Conservation (phyloP, 2,329 filamentous ascomycete genomes). For the Fonsecaea nubica region DNA sequence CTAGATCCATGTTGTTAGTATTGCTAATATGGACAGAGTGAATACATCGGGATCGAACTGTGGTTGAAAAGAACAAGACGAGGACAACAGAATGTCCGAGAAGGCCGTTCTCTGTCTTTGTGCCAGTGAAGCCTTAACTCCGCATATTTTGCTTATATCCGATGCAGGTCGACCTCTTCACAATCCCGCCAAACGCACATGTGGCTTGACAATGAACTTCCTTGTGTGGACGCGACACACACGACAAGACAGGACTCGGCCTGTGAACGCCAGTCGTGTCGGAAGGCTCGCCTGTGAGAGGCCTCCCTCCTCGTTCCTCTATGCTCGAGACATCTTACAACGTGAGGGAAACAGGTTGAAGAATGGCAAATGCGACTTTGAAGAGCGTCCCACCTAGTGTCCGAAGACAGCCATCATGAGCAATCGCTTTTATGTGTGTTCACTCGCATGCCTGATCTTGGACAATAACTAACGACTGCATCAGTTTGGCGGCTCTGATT, state of each 20-base stretch:
- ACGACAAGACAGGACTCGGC: background rate
- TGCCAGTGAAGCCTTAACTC: background rate
- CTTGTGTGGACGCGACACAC: background rate
- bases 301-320: background rate
- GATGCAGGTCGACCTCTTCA: conserved; percentile 4
- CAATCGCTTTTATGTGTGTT: conserved; percentile 33
- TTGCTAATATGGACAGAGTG: background rate
- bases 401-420: conserved; percentile 26
- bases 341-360: background rate
- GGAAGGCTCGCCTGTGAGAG: background rate
- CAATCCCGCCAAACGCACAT: background rate
- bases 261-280: background rate
- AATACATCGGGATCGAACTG: background rate
- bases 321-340: background rate
- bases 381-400: background rate
- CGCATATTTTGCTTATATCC: conserved; percentile 7
- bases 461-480: conserved; percentile 7
- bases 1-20: conserved; percentile 56
- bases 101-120: background rate
- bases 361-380: conserved; percentile 1
- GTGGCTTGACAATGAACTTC: background rate
- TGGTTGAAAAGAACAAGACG: background rate
- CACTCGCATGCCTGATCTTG: background rate
- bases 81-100: background rate
- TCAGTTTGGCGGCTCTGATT: conserved; percentile 39